Percentiles rank a stretch among this genome's conserved stretches.
These are phyloP conservation scores for Sugiyamaella americana DNA, from an alignment of 805 yeast species.

Conservation along the genomic window DNA sequence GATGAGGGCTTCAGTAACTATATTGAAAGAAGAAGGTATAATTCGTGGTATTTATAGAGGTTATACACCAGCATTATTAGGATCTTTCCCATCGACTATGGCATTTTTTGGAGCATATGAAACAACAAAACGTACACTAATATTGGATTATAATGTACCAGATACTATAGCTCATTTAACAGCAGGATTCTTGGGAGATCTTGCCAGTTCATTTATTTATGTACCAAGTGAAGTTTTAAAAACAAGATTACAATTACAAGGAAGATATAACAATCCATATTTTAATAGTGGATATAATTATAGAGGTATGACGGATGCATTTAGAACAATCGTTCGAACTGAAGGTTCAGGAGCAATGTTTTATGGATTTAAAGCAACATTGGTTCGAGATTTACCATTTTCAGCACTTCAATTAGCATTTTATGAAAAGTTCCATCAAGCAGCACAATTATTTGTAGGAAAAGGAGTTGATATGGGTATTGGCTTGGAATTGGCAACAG, in stretches of 20 bases:
- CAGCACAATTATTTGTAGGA: constrained; percentile 30
- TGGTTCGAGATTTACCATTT: constrained; percentile 89
- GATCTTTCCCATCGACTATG: constrained; percentile 85
- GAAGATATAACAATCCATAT: constrained; percentile 70
- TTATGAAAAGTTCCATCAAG: constrained; percentile 57
- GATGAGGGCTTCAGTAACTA: constrained; percentile 67
- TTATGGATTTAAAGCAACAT: constrained; percentile 91
- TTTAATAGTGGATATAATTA: constrained; percentile 86
- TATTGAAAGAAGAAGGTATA: constrained; percentile 80
- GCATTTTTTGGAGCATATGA: constrained; percentile 93
- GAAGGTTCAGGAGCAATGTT: constrained; percentile 79
- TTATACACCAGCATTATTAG: constrained; percentile 83
- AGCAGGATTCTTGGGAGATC: constrained; percentile 92
- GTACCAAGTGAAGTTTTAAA: constrained; percentile 95
- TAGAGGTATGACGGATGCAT: constrained; percentile 65
- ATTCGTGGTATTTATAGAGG: constrained; percentile 86
- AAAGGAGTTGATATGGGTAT: constrained; percentile 31
- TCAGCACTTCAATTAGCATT: constrained; percentile 95
- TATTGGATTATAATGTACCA: constrained; percentile 55
- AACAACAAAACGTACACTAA: constrained; percentile 62
- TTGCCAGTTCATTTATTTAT: constrained; percentile 78
- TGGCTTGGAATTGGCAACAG: constrained; percentile 66
- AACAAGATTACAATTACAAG: constrained; percentile 90
- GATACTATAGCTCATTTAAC: constrained; percentile 75
- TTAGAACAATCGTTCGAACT: constrained; percentile 48